A percentile compares a stretch with the other conserved stretches of the same genome.
These are phyloP conservation scores for Rosa persica DNA, from an alignment of 306 rosid species.

Conservation along the genomic window DNA sequence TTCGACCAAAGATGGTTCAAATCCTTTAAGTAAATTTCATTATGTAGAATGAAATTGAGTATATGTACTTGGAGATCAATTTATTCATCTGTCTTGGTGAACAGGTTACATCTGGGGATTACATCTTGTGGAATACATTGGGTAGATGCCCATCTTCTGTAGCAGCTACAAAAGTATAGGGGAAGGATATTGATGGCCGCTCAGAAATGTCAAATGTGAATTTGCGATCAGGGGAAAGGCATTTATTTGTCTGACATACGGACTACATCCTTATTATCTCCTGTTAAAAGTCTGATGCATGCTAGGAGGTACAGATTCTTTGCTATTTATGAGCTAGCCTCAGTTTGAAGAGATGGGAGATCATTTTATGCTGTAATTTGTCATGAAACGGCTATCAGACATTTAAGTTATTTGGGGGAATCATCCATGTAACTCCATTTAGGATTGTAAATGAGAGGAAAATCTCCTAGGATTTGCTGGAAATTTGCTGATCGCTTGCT, in stretches of 20 bases:
- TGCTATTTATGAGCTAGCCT: not conserved
- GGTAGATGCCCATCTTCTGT: conserved; percentile 78
- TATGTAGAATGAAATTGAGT: not conserved
- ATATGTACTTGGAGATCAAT: not conserved
- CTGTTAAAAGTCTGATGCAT: not conserved
- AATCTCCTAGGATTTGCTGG: not conserved
- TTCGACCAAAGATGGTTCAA: not conserved
- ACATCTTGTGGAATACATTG: conserved; percentile 91
- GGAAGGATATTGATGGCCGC: conserved; percentile 20
- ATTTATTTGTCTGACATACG: conserved; percentile 7
- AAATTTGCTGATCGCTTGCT: not conserved
- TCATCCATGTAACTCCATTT: not conserved
- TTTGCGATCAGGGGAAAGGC: conserved; percentile 19
- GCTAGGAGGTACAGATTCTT: not conserved
- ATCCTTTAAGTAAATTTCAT: not conserved
- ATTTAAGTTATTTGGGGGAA: not conserved
- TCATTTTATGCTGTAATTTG: conserved; percentile 4
- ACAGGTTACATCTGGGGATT: conserved; percentile 82
- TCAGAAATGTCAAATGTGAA: conserved; percentile 2
- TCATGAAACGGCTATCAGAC: not conserved
- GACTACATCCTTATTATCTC: conserved; percentile 4
- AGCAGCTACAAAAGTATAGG: conserved; percentile 34
- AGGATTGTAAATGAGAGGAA: not conserved
- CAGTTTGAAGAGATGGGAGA: not conserved
- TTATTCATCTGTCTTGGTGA: not conserved